A percentile compares a stretch with the other conserved stretches of the same genome.
Evolutionary conservation across 2,329 filamentous ascomycete species (phyloP).

Genomic region (Colletotrichum gigasporum): DNA sequence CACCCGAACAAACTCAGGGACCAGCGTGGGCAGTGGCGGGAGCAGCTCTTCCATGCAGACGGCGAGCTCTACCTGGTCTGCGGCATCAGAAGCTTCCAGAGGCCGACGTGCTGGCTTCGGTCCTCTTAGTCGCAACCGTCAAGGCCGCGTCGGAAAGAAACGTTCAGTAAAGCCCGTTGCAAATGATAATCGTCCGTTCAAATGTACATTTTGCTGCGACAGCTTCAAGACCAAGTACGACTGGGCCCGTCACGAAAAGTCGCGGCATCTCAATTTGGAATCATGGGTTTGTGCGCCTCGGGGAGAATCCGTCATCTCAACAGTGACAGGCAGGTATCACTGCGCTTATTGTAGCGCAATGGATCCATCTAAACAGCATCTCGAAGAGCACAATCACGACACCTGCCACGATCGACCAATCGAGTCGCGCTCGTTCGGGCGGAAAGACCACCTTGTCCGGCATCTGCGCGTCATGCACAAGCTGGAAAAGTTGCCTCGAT

Average conservation of each 20-base stretch:
- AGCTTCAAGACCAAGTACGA: constrained; percentile 55
- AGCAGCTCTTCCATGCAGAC: constrained; percentile 16
- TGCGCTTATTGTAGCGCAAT: constrained; percentile 38
- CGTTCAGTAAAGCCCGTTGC: background rate
- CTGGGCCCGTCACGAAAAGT: constrained; percentile 60
- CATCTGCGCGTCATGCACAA: constrained; percentile 41
- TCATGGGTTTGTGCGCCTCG: constrained; percentile 53
- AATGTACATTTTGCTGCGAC: constrained; percentile 58
- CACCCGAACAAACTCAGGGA: background rate
- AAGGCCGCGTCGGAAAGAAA: background rate
- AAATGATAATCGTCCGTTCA: constrained; percentile 37
- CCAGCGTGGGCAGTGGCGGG: constrained; percentile 10
- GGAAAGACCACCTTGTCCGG: constrained; percentile 44
- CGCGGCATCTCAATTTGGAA: constrained; percentile 55
- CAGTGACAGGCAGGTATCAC: constrained; percentile 34
- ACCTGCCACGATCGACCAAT: constrained; percentile 27
- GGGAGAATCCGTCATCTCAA: constrained; percentile 32
- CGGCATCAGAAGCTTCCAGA: background rate
- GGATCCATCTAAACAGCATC: constrained; percentile 35
- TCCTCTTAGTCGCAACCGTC: background rate
- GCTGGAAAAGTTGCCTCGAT: constrained; percentile 51
- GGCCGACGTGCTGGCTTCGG: background rate
- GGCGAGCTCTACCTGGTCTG: constrained; percentile 16
- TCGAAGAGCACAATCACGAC: constrained; percentile 37
- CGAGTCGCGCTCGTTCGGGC: constrained; percentile 35